phyloP scores from a whole-genome alignment of 257 asterid species.

The Lycium barbarum region DNA sequence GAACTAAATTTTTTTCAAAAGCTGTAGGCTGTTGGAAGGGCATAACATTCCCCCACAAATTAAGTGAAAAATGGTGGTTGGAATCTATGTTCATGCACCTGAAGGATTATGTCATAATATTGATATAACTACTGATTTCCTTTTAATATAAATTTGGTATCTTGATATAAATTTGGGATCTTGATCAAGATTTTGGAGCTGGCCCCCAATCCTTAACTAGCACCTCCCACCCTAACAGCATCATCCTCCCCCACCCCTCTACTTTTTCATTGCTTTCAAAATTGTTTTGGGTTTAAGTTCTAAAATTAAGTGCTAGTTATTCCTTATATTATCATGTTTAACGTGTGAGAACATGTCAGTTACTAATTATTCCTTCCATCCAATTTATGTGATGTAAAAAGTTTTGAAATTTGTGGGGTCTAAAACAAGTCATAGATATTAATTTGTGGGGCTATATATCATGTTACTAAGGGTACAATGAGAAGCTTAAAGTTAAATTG shows the following conservation, averaged over 20 bases:
- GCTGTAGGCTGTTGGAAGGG: constrained; percentile 40
- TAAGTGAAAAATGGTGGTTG: constrained; percentile 29
- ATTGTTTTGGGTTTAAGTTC: not conserved
- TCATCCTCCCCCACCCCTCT: not conserved
- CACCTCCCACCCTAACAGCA: not conserved
- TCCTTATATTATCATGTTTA: too few relatives aligned
- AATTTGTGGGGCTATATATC: too few relatives aligned
- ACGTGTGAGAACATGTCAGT: too few relatives aligned
- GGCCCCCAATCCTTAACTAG: not conserved
- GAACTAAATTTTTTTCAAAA: not conserved
- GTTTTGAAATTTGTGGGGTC: too few relatives aligned
- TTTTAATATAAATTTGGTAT: not conserved
- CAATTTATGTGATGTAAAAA: too few relatives aligned
- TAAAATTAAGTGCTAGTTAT: too few relatives aligned
- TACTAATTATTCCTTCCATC: too few relatives aligned
- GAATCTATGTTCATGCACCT: constrained; percentile 54
- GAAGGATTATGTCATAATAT: not conserved
- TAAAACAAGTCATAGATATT: too few relatives aligned
- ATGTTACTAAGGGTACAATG: too few relatives aligned
- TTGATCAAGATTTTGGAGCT: not conserved
- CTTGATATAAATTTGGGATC: not conserved
- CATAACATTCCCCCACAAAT: constrained; percentile 48
- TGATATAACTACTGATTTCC: not conserved
- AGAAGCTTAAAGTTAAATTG: too few relatives aligned
- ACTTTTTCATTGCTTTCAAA: not conserved